A percentile compares a stretch with the other conserved stretches of the same genome.
These are phyloP conservation scores for Calonectria hawksworthii DNA, from an alignment of 2,329 filamentous ascomycete species.

Conservation along the genomic window DNA sequence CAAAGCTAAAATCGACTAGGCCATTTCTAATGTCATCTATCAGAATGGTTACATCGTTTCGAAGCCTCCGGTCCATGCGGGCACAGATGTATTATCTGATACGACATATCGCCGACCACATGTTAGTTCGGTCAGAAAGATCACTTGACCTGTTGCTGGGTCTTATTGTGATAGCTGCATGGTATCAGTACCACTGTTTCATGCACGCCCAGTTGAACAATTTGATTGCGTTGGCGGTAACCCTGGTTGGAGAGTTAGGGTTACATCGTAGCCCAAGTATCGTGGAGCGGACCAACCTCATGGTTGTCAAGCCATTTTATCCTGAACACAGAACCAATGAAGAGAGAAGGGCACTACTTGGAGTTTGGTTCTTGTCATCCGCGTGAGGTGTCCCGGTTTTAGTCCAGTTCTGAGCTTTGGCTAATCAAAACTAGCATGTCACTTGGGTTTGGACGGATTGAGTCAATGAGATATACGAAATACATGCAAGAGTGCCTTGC, in stretches of 20 bases:
- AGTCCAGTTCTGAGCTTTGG: no score
- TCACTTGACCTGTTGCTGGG: constrained; percentile 65
- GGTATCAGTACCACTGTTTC: constrained; percentile 69
- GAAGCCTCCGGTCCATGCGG: constrained; percentile 62
- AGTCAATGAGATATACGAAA: constrained; percentile 64
- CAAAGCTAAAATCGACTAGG: constrained; percentile 53
- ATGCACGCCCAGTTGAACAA: constrained; percentile 67
- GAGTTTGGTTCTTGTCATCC: constrained; percentile 68
- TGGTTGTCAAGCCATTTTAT: constrained; percentile 57
- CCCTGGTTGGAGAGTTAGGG: constrained; percentile 62
- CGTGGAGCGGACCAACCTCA: constrained; percentile 58
- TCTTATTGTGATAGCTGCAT: constrained; percentile 63
- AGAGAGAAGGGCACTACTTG: constrained; percentile 65
- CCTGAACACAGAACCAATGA: constrained; percentile 61
- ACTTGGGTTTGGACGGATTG: constrained; percentile 59
- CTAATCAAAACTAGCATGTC: constrained; percentile 53
- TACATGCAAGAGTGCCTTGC: constrained; percentile 66
- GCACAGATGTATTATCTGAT: constrained; percentile 65
- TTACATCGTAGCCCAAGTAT: constrained; percentile 58
- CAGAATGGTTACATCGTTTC: constrained; percentile 63
- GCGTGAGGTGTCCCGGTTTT: constrained; percentile 54
- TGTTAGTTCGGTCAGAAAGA: constrained; percentile 63
- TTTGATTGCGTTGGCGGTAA: constrained; percentile 62
- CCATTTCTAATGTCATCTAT: constrained; percentile 66
- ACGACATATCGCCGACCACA: constrained; percentile 60